Evolutionary conservation across 75 land plant species (phyloP).

Genomic region (Sequoiadendron giganteum): DNA sequence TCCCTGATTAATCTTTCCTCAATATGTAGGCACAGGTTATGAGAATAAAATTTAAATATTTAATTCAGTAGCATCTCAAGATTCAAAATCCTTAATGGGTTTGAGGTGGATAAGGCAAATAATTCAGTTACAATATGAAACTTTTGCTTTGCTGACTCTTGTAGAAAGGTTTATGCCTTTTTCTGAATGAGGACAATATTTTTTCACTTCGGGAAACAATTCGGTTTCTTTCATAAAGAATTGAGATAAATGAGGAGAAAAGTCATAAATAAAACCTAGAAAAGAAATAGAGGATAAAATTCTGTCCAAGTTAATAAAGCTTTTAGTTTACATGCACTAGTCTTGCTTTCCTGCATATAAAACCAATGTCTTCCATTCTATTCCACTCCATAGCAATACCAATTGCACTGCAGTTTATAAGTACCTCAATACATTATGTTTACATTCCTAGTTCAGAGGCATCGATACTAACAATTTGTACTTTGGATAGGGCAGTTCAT

Average conservation of each 20-base stretch:
- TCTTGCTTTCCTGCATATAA: neutral
- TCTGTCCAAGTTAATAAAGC: neutral
- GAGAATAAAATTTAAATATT: neutral
- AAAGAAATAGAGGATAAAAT: neutral
- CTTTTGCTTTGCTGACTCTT: neutral
- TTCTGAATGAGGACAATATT: neutral
- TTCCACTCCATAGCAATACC: neutral
- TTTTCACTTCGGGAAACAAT: neutral
- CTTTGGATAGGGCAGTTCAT: conserved; percentile 56
- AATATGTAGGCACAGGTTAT: neutral
- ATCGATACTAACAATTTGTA: conserved; percentile 68
- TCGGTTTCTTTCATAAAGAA: neutral
- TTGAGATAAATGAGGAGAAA: neutral
- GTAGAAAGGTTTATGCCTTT: neutral
- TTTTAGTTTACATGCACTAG: neutral
- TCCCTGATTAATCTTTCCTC: neutral
- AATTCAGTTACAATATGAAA: neutral
- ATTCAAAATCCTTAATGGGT: neutral
- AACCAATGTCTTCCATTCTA: neutral
- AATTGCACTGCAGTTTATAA: neutral
- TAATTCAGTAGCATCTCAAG: neutral
- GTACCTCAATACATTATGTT: neutral
- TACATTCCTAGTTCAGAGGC: conserved; percentile 17
- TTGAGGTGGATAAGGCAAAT: neutral
- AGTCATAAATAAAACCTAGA: neutral